Percentiles rank a stretch among this genome's conserved stretches.
Evolutionary conservation across 2,329 filamentous ascomycete species (phyloP).

Genomic region (Emmonsia crescens): DNA sequence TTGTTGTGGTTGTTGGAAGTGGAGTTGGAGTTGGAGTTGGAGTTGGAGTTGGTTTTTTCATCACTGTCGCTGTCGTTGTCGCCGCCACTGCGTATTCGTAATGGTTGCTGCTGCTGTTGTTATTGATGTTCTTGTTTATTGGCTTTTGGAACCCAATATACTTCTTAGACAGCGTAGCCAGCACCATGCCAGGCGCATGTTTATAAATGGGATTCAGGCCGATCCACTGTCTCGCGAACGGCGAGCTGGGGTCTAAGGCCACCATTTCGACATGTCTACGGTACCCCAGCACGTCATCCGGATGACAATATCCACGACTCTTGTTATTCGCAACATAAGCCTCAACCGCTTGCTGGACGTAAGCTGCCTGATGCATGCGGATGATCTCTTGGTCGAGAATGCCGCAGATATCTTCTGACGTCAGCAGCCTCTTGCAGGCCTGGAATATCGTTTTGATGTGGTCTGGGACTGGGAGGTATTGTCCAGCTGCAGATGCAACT

Average conservation of each 20-base stretch:
- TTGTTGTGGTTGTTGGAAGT: neutral
- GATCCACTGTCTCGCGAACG: constrained; percentile 23
- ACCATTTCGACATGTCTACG: constrained; percentile 19
- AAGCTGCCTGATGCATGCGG: constrained; percentile 20
- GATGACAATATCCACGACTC: neutral
- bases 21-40: neutral
- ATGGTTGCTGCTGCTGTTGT: neutral
- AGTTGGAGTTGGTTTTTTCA: neutral
- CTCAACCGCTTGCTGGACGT: constrained; percentile 18
- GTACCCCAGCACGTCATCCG: constrained; percentile 22
- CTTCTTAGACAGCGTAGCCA: constrained; percentile 26
- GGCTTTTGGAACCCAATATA: constrained; percentile 20
- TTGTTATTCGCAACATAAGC: constrained; percentile 11
- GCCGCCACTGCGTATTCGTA: neutral
- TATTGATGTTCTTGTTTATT: neutral
- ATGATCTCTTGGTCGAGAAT: constrained; percentile 19
- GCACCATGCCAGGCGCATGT: constrained; percentile 20
- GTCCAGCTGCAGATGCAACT: neutral
- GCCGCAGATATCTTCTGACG: constrained; percentile 19
- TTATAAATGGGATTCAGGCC: constrained; percentile 21
- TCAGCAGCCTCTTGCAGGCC: constrained; percentile 24
- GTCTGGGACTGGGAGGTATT: constrained; percentile 22
- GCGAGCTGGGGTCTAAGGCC: constrained; percentile 15
- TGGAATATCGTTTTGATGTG: constrained; percentile 26
- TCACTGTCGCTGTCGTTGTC: too few species aligned